phyloP scores from a whole-genome alignment of 352 stramenopile genomes.

The Peronospora farinosa region DNA sequence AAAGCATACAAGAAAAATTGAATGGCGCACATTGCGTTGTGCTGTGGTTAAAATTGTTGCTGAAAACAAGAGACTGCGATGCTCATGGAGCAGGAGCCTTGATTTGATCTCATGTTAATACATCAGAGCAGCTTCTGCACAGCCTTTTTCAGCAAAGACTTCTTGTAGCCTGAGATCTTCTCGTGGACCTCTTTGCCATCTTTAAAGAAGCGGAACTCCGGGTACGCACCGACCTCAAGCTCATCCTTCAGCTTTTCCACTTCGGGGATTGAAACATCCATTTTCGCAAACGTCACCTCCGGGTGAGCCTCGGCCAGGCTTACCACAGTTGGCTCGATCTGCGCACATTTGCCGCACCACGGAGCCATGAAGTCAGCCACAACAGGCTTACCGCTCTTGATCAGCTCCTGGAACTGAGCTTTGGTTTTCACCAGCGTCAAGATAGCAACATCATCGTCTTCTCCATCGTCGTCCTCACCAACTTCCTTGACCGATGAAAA shows the following conservation, averaged over 20 bases:
- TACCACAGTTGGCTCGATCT: slow-evolving; percentile 74
- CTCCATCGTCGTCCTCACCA: slow-evolving; percentile 33
- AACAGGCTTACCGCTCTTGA: slow-evolving; percentile 63
- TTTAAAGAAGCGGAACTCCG: slow-evolving; percentile 86
- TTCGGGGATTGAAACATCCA: slow-evolving; percentile 67
- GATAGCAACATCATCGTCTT: slow-evolving; percentile 33
- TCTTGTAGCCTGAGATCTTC: slow-evolving; percentile 82
- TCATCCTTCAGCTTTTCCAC: slow-evolving; percentile 72
- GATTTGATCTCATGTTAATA: slow-evolving; percentile 6
- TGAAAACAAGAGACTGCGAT: slow-evolving; percentile 3
- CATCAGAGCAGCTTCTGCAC: slow-evolving; percentile 51
- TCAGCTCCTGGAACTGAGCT: slow-evolving; percentile 49
- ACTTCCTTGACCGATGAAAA: slow-evolving; percentile 70
- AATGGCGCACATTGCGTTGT: slow-evolving; percentile 8
- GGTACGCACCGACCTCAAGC: slow-evolving; percentile 62
- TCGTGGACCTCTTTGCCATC: slow-evolving; percentile 63
- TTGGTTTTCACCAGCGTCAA: slow-evolving; percentile 58
- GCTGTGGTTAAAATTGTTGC: slow-evolving; percentile 1
- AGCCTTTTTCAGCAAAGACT: slow-evolving; percentile 63
- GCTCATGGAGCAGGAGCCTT: neutral
- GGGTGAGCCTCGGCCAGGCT: slow-evolving; percentile 59
- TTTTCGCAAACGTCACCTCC: slow-evolving; percentile 72
- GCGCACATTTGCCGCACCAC: slow-evolving; percentile 82
- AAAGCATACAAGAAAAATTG: neutral
- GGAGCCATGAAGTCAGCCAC: slow-evolving; percentile 82